Evolutionary conservation across 2,329 filamentous ascomycete species (phyloP), one percentile per base, ranked within the genome.

Genomic region (Clonostachys byssicola): DNA sequence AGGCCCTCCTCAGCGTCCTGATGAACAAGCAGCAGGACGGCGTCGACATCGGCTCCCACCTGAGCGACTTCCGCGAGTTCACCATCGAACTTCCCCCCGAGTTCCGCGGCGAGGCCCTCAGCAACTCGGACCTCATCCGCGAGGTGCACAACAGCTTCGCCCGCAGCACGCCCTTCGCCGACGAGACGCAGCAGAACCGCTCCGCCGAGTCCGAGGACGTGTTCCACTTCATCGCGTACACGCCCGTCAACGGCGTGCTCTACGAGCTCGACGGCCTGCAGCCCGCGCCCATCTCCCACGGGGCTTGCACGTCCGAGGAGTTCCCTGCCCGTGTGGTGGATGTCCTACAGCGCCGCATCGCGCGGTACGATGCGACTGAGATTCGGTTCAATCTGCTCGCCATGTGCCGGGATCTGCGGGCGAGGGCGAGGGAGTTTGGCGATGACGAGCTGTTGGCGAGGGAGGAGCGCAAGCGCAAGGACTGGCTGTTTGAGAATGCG

Each of bases 211-310:
- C 89, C 47, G 91, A 95, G 59, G 94, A 97, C 61, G 89, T 92
- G 30, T 99, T 95, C 71, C 94, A 99, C 72, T 99, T 99, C 68
- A 91, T 99, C 59, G 94, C 92, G 34, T 99, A 99, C 70, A 92
- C 90, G 9, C 80, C 85, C 46, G 78, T 96, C 55, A 81, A 86
- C 61, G 86, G 85, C 54, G 83, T 73, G 5, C 78, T 99, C 47
- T 99, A 96, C 75, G 94, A 99, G 71, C 80, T 99, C 45, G 94
- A 99, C 67, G 94, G 94, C 16, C 75, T 99, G 53, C 92, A 97
- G 70, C 90, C 91, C 5, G 88, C 89, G 48, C 94, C 94, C 47
- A 96, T 99, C 57, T 84, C 82, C 44, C 94, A 99, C 68, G 94
- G 92, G 30, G 54, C 78, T 5, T 95, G 91, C 65, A 72, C 75